Conservation (phyloP, 2,329 filamentous ascomycete genomes). For the Tolypocladium inflatum region DNA sequence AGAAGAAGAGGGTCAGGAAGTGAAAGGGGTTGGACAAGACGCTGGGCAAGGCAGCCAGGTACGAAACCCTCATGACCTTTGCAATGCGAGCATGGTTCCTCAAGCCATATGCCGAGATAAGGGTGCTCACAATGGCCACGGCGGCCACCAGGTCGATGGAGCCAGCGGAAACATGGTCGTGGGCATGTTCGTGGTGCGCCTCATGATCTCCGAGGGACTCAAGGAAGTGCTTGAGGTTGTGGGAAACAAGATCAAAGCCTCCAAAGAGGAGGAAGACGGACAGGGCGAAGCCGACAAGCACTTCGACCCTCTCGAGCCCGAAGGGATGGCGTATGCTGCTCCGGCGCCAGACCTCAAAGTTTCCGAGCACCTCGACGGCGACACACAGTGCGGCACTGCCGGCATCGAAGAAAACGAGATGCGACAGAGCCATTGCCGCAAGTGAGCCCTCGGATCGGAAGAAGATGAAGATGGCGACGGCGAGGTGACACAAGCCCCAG, state of each 20-base stretch:
- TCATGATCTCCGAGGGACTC: slow-evolving; percentile 54
- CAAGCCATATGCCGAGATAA: slow-evolving; percentile 78
- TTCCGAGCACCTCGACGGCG: slow-evolving; percentile 82
- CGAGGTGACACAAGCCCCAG: slow-evolving; percentile 85
- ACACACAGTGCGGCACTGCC: slow-evolving; percentile 87
- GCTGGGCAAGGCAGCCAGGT: slow-evolving; percentile 71
- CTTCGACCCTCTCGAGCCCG: slow-evolving; percentile 82
- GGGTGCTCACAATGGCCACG: slow-evolving; percentile 70
- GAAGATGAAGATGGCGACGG: slow-evolving; percentile 75
- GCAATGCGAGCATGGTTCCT: slow-evolving; percentile 89
- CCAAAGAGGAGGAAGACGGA: slow-evolving; percentile 96
- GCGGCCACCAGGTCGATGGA: slow-evolving; percentile 73
- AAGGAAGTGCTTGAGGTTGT: slow-evolving; percentile 87
- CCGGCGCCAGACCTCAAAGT: slow-evolving; percentile 96
- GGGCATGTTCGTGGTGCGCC: slow-evolving; percentile 59
- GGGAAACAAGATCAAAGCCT: slow-evolving; percentile 88
- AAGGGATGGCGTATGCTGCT: slow-evolving; percentile 92
- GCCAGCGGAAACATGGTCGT: slow-evolving; percentile 61
- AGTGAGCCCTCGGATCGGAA: slow-evolving; percentile 79
- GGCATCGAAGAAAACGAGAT: slow-evolving; percentile 91
- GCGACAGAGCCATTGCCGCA: slow-evolving; percentile 84
- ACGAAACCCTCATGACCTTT: slow-evolving; percentile 79
- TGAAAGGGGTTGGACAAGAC: slow-evolving; percentile 93
- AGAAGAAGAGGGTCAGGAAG: slow-evolving; percentile 85
- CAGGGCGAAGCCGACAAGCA: slow-evolving; percentile 91